Evolutionary conservation across 768 basidiomycete species (phyloP), one percentile per base, ranked within the genome.

Genomic region (Asterophora lycoperdoides): DNA sequence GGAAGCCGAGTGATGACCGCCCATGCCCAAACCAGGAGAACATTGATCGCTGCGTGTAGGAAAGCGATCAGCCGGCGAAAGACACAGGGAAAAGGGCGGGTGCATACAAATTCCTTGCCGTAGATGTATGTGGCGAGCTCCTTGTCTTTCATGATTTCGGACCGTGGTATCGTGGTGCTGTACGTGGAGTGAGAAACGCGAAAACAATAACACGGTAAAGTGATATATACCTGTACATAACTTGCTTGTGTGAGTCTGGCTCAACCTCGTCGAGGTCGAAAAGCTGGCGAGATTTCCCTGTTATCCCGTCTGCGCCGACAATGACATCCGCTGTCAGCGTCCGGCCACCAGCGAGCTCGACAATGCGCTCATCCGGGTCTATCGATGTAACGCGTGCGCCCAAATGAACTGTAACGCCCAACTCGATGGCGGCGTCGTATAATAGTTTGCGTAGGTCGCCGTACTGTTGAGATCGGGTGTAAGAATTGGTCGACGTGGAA

Each of bases 281-380:
- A 1, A 66, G 56, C 17, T 60, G 61, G 29, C 69, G 55, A 3
- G 70, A 65, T 30, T 74, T 29, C n/a, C 54, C 54, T 4, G 26
- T n/a, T 1, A 38, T 35, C n/a, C 82, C 82, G 53, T 83, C 82
- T 1, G 81, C 80, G 19, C 81, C 80, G 30, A 84, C 62, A 41
- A 84, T 66, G 11, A 82, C 69, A 56, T 84, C 74, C 10, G 72
- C 77, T 5, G 49, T 59, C 10, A 81, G 43, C 5, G 59, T 65
- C 34, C 72, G 62, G 6, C 82, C 81, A 4, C 63, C 66, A 13
- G 61, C 66, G 1, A 73, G 54, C 1, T 56, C 68, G 11, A 75
- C 69, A 28, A 53, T 60, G 18, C 64, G 57, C 19, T 46, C 47
- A 10, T 61, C 49, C 9, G 63, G 46, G 33, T 71, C 64, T 28